These are phyloP conservation scores for Coniochaeta sp. DNA, from an alignment of 2,329 filamentous ascomycete species.

Conservation along the genomic window DNA sequence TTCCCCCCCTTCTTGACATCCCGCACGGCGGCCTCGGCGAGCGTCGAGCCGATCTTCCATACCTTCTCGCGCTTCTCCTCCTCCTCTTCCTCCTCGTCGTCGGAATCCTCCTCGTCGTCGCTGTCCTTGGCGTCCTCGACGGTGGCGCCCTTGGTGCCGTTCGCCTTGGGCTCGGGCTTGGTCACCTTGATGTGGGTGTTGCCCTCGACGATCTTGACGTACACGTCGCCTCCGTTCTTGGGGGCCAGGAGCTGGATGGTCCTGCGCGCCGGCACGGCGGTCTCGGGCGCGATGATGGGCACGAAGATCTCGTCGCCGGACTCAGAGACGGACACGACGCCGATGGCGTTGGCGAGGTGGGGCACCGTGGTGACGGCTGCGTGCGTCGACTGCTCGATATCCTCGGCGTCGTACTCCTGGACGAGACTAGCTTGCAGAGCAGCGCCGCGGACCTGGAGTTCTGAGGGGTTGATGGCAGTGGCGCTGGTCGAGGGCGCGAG, in stretches of 20 bases:
- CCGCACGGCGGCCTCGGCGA: slow-evolving; percentile 80
- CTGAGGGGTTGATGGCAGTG: slow-evolving; percentile 84
- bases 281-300: slow-evolving; percentile 76
- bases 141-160: slow-evolving; percentile 46
- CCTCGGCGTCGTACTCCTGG: slow-evolving; percentile 85
- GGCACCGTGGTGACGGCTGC: slow-evolving; percentile 90
- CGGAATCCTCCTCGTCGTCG: slow-evolving; percentile 46
- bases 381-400: slow-evolving; percentile 95
- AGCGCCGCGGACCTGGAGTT: slow-evolving; percentile 80
- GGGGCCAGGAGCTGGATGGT: slow-evolving; percentile 71
- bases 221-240: slow-evolving; percentile 76
- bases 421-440: slow-evolving; percentile 93
- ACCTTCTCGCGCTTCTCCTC: slow-evolving; percentile 85
- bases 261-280: slow-evolving; percentile 80
- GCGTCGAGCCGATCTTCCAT: slow-evolving; percentile 76
- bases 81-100: slow-evolving; percentile 71
- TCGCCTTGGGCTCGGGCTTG: slow-evolving; percentile 72
- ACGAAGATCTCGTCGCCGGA: slow-evolving; percentile 61
- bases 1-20: slow-evolving; percentile 82
- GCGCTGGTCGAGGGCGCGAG: slow-evolving; percentile 74
- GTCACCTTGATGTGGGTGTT: slow-evolving; percentile 88
- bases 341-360: slow-evolving; percentile 82
- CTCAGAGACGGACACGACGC: slow-evolving; percentile 62
- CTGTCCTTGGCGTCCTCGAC: slow-evolving; percentile 58
- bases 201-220: slow-evolving; percentile 84